A percentile compares a stretch with the other conserved stretches of the same genome.
Conservation (phyloP, 441 rosid species). For the Gossypium schwendimanii region DNA sequence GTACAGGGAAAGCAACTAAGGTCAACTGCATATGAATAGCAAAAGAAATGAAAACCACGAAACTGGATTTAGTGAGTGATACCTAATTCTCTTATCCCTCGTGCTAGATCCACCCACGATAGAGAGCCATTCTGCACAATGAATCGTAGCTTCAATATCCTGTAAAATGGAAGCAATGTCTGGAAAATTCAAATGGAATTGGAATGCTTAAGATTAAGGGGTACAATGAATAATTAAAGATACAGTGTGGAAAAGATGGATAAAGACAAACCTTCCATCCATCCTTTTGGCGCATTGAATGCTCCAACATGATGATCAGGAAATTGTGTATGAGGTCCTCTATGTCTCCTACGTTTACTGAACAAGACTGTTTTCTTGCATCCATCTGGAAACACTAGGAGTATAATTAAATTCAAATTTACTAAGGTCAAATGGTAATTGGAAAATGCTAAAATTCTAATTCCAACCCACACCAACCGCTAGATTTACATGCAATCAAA, state of each 20-base stretch:
- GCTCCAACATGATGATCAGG: slow-evolving; percentile 89
- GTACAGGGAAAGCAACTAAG: slow-evolving; percentile 1
- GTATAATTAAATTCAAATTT: neutral
- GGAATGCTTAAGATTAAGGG: slow-evolving; percentile 14
- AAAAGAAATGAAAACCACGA: neutral
- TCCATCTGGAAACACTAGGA: slow-evolving; percentile 45
- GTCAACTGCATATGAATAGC: neutral
- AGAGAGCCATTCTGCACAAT: slow-evolving; percentile 99
- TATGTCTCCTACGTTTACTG: slow-evolving; percentile 56
- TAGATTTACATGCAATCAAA: neutral
- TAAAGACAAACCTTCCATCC: slow-evolving; percentile 84
- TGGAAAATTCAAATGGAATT: slow-evolving; percentile 20
- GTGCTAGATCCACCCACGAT: slow-evolving; percentile 98
- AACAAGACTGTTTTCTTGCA: slow-evolving; percentile 45
- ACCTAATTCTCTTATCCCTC: slow-evolving; percentile 95
- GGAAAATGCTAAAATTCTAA: slow-evolving; percentile 2
- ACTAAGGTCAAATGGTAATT: neutral
- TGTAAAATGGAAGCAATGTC: slow-evolving; percentile 39
- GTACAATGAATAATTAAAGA: slow-evolving; percentile 14
- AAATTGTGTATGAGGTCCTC: slow-evolving; percentile 95
- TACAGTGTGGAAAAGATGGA: neutral
- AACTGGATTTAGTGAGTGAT: slow-evolving; percentile 15
- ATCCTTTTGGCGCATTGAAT: slow-evolving; percentile 98
- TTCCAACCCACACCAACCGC: neutral
- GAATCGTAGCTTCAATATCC: slow-evolving; percentile 99